Evolutionary conservation across 169 alveolate species (phyloP).

Genomic region (Haemoproteus tartakovskyi): DNA sequence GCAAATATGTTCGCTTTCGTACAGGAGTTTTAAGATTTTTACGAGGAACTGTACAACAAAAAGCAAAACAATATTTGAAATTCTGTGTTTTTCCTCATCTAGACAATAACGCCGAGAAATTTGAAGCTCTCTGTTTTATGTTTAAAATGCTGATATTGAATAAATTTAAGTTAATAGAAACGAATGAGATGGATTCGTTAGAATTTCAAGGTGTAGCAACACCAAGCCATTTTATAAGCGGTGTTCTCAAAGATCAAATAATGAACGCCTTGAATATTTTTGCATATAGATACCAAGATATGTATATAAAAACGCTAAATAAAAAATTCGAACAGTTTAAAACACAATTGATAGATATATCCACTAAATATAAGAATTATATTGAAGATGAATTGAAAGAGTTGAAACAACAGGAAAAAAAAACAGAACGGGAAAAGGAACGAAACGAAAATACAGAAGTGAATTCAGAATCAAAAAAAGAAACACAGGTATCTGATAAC

Average conservation of each 20-base stretch:
- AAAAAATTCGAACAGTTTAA: slow-evolving; percentile 40
- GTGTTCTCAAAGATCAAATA: slow-evolving; percentile 31
- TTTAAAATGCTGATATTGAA: slow-evolving; percentile 91
- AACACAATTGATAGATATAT: no score
- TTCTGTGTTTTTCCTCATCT: slow-evolving; percentile 94
- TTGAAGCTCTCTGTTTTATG: slow-evolving; percentile 92
- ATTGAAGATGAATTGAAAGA: no score
- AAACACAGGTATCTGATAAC: no score
- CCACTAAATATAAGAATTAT: no score
- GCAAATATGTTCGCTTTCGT: slow-evolving; percentile 79
- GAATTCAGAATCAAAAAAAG: no score
- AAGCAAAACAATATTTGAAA: slow-evolving; percentile 90
- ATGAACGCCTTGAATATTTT: slow-evolving; percentile 7
- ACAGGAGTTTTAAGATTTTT: slow-evolving; percentile 82
- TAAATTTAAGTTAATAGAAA: slow-evolving; percentile 84
- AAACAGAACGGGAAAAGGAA: no score
- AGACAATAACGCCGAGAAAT: slow-evolving; percentile 89
- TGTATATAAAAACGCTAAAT: no score
- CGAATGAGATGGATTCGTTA: slow-evolving; percentile 23
- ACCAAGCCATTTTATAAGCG: slow-evolving; percentile 33
- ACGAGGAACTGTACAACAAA: slow-evolving; percentile 90
- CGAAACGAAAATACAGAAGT: no score
- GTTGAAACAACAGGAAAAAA: no score
- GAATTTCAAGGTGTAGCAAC: slow-evolving; percentile 65
- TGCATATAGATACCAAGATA: not conserved